phyloP scores from a whole-genome alignment of 139 green algal species.

The Chlamydomonas sp. region DNA sequence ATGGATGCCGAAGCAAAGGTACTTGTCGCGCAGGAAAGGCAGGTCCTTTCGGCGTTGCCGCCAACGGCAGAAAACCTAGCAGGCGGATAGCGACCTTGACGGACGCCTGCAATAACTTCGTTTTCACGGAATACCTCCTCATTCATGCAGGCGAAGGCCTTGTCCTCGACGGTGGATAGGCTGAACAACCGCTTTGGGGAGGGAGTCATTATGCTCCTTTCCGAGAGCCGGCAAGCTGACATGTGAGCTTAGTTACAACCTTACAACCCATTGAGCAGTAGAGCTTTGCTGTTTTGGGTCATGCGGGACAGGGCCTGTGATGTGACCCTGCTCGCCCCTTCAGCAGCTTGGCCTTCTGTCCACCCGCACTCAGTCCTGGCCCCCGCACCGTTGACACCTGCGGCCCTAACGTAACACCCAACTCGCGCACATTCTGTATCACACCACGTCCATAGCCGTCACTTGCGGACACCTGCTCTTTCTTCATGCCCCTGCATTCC shows the following conservation, averaged over 20 bases:
- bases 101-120: too few relatives aligned
- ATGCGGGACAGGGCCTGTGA: not conserved
- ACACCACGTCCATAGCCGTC: too few relatives aligned
- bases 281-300: not conserved
- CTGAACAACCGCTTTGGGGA: slow-evolving; percentile 5
- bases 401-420: too few relatives aligned
- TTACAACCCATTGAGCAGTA: not conserved
- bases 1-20: too few relatives aligned
- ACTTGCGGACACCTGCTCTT: not conserved
- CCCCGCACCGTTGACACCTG: not conserved
- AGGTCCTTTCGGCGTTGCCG: too few relatives aligned
- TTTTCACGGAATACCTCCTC: not conserved
- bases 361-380: not conserved
- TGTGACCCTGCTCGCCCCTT: not conserved
- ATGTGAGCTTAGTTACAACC: not conserved
- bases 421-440: too few relatives aligned
- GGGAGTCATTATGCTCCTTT: not conserved
- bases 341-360: not conserved
- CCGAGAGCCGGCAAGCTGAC: not conserved
- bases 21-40: too few relatives aligned
- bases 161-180: not conserved
- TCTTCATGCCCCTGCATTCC: not conserved
- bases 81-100: too few relatives aligned
- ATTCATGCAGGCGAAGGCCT: not conserved
- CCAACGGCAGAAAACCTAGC: too few relatives aligned